phyloP scores from a whole-genome alignment of 805 yeast genomes.

The Myxozyma sirexii region DNA sequence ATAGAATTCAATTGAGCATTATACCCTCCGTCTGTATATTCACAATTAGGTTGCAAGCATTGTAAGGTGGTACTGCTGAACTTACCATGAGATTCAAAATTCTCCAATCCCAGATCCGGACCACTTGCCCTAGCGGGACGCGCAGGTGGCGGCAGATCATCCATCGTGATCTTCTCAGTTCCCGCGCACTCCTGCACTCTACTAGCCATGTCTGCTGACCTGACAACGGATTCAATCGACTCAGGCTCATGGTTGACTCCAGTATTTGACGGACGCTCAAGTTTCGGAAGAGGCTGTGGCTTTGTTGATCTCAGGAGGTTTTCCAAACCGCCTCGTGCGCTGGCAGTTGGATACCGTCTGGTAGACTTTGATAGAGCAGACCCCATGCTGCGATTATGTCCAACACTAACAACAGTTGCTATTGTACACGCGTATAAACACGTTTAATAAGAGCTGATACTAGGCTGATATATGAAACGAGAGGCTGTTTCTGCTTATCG shows the following conservation, averaged over 20 bases:
- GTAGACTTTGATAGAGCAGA: constrained; percentile 19
- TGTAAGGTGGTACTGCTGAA: background rate
- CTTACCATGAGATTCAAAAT: constrained; percentile 15
- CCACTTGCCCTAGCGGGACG: background rate
- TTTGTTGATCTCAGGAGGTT: constrained; percentile 4
- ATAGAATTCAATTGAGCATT: constrained; percentile 16
- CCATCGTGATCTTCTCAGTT: background rate
- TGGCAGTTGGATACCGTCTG: constrained; percentile 26
- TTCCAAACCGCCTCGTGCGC: constrained; percentile 21
- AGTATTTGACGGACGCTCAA: constrained; percentile 6
- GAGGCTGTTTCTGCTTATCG: no score
- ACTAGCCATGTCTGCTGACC: constrained; percentile 6
- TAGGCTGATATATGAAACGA: background rate
- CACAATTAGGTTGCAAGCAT: no score
- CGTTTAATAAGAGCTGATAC: background rate
- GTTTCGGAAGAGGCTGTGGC: constrained; percentile 1
- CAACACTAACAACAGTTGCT: background rate
- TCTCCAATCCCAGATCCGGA: constrained; percentile 15
- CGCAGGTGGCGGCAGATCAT: background rate
- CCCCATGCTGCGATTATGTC: constrained; percentile 12
- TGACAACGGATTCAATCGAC: constrained; percentile 4
- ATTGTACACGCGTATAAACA: background rate
- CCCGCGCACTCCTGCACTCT: constrained; percentile 12
- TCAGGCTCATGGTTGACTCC: constrained; percentile 8
- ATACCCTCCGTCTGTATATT: constrained; percentile 1